Base-by-base conservation (phyloP, 2,329 filamentous ascomycete genomes). In the Moelleriella libera region DNA sequence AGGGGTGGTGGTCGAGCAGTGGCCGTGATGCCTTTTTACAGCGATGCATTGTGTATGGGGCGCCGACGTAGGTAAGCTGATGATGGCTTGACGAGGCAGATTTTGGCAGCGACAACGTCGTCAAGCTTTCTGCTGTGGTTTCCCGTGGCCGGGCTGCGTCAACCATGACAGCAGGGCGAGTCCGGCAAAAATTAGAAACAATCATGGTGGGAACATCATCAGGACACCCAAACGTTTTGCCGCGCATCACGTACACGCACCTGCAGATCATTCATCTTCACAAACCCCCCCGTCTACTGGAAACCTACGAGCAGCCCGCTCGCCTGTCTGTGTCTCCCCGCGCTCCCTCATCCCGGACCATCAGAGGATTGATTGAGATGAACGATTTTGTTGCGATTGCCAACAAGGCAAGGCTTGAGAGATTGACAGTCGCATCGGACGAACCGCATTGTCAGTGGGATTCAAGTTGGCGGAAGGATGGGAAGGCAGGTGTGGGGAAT, bases 361-460 rank as follows among this genome's bases (percentile, higher is more conserved):
- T 21, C 21, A 21, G 21, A 21, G 21, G 21, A 21, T 21, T 21
- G 21, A 21, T 21, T 21, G 21, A 21, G 21, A 21, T 21, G 21
- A 21, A 21, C 21, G 21, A 21, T 21, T 21, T 21, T 21, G 21
- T 21, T 37, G 32, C 8, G 12, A 37, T 37, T 37, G 8, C 32
- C 8, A 37, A 8, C 8, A 37, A 12, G 32, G 52, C 52, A 51
- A 48, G 52, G 32, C 32, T 37, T 53, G 45, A 54, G 52, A 54
- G 51, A 54, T 54, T 49, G 48, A 46, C 52, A 49, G 45, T 37
- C 12, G 32, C 12, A 37, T 37, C 32, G 32, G 32, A 37, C 32
- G 32, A 37, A 37, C 32, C 32, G 32, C 32, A 12, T 37, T 37
- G 12, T 37, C 32, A 12, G 12, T 37, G 8, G 8, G 32, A 12